Base-by-base conservation (phyloP, 2,329 filamentous ascomycete genomes). In the Cordyceps militaris region DNA sequence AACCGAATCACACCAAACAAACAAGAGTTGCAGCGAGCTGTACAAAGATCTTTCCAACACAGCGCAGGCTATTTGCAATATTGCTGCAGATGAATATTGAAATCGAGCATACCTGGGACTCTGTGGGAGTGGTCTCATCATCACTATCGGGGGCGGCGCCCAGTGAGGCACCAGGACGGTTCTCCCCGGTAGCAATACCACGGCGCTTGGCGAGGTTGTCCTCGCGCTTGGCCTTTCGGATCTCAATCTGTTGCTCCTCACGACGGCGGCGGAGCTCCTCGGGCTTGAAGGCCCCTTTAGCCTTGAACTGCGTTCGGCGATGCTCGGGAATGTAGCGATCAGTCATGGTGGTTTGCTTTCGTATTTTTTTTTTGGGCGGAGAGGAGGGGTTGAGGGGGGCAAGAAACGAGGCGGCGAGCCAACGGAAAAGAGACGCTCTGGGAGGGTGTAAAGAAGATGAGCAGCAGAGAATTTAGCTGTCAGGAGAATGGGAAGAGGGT, bases 261-360 rank as follows among this genome's bases (percentile, higher is more conserved):
- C 94, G 94, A 73, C 94, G 94, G 70, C 94, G 92, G 73, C 94
- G 91, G 65, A 99, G 87, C 80, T 99, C 94, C 74, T 99, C 94
- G 68, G 93, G 93, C 85, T 97, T 97, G 83, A 99, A 97, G 70
- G 91, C 91, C 77, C 90, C 93, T 84, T 97, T 97, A 57, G 94
- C 94, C 88, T 99, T 99, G 87, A 96, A 99, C 80, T 96, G 92
- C 65, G 91, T 97, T 73, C 94, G 92, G 75, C 94, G 91, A 82
- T 99, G 94, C 81, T 99, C 94, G 74, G 94, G 94, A 71, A 99
- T 99, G 81, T 97, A 99, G 71, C 94, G 90, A 76, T 99, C 94
- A 75, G 94, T 89, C 94, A 99, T 99, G 78, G 68, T 86, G 74
- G 72, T 16, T n/a, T 16, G 38, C 38, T 16, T 19, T 40, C 14